Evolutionary conservation across 768 basidiomycete genomes (phyloP).

Genomic region (Mrakia blollopis): DNA sequence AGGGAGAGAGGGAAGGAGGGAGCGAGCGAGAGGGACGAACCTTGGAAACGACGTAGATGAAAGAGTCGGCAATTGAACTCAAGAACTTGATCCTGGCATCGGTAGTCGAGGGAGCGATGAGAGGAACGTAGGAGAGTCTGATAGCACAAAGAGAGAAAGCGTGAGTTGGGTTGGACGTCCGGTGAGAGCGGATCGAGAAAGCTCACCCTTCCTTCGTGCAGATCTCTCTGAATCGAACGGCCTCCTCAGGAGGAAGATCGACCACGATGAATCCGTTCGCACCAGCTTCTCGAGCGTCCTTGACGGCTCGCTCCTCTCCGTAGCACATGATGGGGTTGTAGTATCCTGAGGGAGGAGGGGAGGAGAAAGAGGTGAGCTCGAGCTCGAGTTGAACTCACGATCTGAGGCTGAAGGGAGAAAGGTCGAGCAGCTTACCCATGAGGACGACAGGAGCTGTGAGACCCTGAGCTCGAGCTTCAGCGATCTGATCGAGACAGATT

Average conservation of each 20-base stretch:
- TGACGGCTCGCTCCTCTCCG: slow-evolving; percentile 88
- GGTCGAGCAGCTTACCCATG: slow-evolving; percentile 66
- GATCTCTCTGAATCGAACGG: slow-evolving; percentile 79
- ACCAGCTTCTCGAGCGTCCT: slow-evolving; percentile 80
- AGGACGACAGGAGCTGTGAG: slow-evolving; percentile 81
- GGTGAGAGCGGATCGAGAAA: background rate
- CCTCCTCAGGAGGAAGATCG: slow-evolving; percentile 96
- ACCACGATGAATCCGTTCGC: slow-evolving; percentile 98
- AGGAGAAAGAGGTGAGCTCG: background rate
- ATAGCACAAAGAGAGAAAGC: slow-evolving; percentile 3
- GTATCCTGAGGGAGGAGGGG: slow-evolving; percentile 60
- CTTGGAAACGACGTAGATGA: slow-evolving; percentile 98
- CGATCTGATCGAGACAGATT: slow-evolving; percentile 66
- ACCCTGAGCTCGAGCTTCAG: slow-evolving; percentile 73
- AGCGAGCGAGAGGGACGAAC: slow-evolving; percentile 50
- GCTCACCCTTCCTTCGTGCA: slow-evolving; percentile 74
- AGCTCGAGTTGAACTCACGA: background rate
- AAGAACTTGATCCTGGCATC: slow-evolving; percentile 83
- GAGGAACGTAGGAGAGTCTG: slow-evolving; percentile 88
- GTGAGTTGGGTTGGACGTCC: background rate
- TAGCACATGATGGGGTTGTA: slow-evolving; percentile 95
- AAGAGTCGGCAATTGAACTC: slow-evolving; percentile 86
- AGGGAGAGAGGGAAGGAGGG: slow-evolving; percentile 6
- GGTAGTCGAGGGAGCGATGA: slow-evolving; percentile 91
- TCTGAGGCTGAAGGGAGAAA: background rate